These are phyloP conservation scores for Suillus plorans DNA, from an alignment of 768 basidiomycete species.

Conservation along the genomic window DNA sequence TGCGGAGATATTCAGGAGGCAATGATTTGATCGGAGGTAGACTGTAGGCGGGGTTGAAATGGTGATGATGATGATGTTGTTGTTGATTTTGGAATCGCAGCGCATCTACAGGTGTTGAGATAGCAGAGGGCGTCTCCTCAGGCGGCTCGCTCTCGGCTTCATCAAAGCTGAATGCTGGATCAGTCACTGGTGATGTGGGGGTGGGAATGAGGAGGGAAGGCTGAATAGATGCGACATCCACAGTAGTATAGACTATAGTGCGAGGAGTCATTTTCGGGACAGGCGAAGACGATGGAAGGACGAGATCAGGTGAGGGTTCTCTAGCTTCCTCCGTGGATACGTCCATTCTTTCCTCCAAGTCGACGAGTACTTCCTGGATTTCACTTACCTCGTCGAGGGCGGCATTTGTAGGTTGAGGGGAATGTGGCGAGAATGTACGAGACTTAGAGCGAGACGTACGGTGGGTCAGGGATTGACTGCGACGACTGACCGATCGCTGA, in stretches of 20 bases:
- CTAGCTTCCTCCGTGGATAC: constrained; percentile 21
- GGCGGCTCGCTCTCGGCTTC: constrained; percentile 25
- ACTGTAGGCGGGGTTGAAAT: constrained; percentile 48
- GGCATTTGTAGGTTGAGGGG: constrained; percentile 5
- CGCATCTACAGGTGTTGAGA: constrained; percentile 11
- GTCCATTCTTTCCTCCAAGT: constrained; percentile 14
- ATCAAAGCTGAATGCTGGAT: constrained; percentile 35
- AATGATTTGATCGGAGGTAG: constrained; percentile 56
- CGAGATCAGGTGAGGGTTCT: constrained; percentile 24
- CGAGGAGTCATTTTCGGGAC: constrained; percentile 5
- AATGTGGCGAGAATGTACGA: constrained; percentile 9
- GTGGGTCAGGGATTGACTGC: constrained; percentile 19
- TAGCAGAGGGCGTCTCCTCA: constrained; percentile 18
- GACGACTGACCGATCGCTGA: constrained; percentile 14
- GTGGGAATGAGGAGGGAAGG: constrained; percentile 35
- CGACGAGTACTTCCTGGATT: constrained; percentile 8
- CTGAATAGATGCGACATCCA: constrained; percentile 27
- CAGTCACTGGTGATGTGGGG: constrained; percentile 33
- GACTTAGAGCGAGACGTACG: constrained; percentile 18
- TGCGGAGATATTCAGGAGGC: constrained; percentile 55
- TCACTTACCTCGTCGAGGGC: constrained; percentile 2
- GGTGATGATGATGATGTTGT: constrained; percentile 12
- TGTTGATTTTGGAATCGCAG: constrained; percentile 24
- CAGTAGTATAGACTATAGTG: constrained; percentile 24
- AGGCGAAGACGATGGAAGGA: constrained; percentile 25